Percentiles rank a stretch among this genome's conserved stretches.
Conservation (phyloP, 73 alveolate genomes). For the Paramecium sonneborni region DNA sequence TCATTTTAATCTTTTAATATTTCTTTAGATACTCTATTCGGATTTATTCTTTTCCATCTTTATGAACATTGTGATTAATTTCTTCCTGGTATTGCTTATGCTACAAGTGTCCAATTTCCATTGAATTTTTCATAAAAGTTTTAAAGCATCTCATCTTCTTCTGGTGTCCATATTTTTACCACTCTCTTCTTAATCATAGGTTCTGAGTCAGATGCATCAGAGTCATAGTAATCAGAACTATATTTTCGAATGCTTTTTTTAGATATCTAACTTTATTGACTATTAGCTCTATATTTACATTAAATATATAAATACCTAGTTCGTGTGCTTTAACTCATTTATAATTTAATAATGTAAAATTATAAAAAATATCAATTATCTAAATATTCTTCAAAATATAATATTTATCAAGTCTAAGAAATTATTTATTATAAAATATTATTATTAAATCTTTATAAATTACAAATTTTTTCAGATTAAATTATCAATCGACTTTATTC, state of each 20-base stretch:
- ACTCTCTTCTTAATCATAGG: conserved; percentile 44
- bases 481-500: background rate
- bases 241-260: background rate
- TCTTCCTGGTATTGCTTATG: conserved; percentile 64
- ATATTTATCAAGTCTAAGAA: background rate
- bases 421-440: background rate
- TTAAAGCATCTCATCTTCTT: conserved; percentile 62
- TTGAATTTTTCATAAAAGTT: background rate
- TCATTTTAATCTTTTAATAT: conserved; percentile 30
- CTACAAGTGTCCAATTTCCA: conserved; percentile 55
- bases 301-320: background rate
- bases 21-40: conserved; percentile 32
- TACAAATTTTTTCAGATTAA: background rate
- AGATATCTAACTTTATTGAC: background rate
- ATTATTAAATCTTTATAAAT: background rate
- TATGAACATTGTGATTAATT: conserved; percentile 62
- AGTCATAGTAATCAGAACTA: conserved; percentile 12
- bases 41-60: conserved; percentile 66
- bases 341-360: background rate
- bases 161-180: conserved; percentile 65
- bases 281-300: background rate
- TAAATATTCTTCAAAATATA: background rate
- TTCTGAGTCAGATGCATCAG: conserved; percentile 17
- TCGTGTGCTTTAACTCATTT: background rate
- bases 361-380: background rate